Evolutionary conservation across 1,284 basidiomycete genomes (phyloP), one percentile per base, ranked within the genome.

Genomic region (Gymnopus androsaceus): DNA sequence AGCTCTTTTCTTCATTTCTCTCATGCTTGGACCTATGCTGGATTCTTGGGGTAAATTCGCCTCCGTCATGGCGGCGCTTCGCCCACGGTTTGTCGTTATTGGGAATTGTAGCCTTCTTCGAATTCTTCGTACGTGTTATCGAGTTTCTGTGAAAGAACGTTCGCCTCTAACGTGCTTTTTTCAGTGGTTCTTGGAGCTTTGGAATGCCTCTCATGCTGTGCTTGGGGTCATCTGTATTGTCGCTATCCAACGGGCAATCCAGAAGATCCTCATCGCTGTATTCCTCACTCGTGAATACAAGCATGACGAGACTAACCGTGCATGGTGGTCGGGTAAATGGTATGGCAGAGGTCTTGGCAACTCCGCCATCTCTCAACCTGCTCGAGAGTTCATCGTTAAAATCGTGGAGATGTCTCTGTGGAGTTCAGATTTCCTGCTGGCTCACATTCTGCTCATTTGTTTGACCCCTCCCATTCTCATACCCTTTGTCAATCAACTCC

Each of bases 311-410:
- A 95, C 93, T 17, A 97, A 98, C 75, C 81, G 92, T 59, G 94
- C 94, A 7, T 98, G 95, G 95, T 98, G 95, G 95, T 95, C 94
- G n/a, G 95, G 95, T 70, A 92, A 94, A 73, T 97, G 95, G 95
- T 95, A 95, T 69, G 94, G 94, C 50, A 83, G 94, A 55, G 92
- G 93, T 38, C 79, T 97, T 30, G 95, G 95, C 40, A 81, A 80
- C 25, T 90, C 92, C 46, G 94, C 92, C 40, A 88, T 95, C 71
- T 94, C 92, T 36, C 95, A 97, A 70, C 94, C 95, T 41, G 93
- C 92, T 58, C 88, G 95, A 71, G 95, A 98, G 78, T 96, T 91
- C 69, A 84, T 98, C 58, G 94, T 98, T 77, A 98, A 98, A 80
- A 93, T 96, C 59, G 92, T 97, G 62, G 95, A 97, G 74, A 92